phyloP scores from a whole-genome alignment of 306 rosid genomes.

The Quercus engelmannii region DNA sequence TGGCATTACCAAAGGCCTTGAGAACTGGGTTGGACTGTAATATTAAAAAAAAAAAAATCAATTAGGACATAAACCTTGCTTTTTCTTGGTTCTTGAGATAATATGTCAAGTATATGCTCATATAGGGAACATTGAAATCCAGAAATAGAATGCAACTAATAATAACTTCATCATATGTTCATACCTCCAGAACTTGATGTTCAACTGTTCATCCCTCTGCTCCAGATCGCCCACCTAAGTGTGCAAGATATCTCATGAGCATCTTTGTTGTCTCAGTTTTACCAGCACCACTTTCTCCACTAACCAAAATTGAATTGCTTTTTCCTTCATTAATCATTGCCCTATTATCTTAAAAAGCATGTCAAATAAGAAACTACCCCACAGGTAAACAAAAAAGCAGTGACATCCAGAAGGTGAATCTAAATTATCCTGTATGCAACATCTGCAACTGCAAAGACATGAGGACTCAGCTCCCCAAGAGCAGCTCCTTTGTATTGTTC shows the following conservation, averaged over 20 bases:
- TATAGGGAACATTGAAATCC: neutral
- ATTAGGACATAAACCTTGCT: neutral
- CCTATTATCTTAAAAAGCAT: conserved; percentile 37
- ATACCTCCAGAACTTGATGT: conserved; percentile 97
- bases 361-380: conserved; percentile 4
- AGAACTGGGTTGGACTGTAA: conserved; percentile 98
- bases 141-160: conserved; percentile 4
- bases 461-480: conserved; percentile 97
- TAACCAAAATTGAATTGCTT: conserved; percentile 95
- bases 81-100: no score
- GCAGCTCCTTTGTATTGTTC: conserved; percentile 92
- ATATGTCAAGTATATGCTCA: neutral
- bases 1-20: conserved; percentile 97
- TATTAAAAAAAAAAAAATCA: neutral
- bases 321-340: conserved; percentile 98
- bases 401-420: conserved; percentile 5
- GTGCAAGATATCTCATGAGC: conserved; percentile 98
- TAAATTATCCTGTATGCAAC: conserved; percentile 83
- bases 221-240: conserved; percentile 97
- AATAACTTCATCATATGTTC: conserved; percentile 53
- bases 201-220: conserved; percentile 99
- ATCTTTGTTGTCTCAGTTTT: conserved; percentile 98
- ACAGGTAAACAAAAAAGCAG: neutral
- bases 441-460: conserved; percentile 99
- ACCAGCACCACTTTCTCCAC: conserved; percentile 99